Conservation (phyloP, 805 yeast species). For the Yamadazyma phyllophila region DNA sequence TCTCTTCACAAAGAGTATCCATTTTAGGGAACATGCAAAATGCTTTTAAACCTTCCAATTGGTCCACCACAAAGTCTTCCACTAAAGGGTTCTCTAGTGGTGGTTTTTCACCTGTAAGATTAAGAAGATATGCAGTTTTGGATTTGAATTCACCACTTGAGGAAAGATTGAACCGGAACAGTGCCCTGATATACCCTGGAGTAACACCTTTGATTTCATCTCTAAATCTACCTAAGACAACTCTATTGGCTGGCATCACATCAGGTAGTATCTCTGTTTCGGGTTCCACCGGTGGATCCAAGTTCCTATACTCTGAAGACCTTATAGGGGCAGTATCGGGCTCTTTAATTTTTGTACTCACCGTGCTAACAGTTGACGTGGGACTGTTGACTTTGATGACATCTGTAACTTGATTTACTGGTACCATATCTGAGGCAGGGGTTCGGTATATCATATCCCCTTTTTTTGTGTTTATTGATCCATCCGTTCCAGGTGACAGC, state of each 20-base stretch:
- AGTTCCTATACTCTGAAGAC: background rate
- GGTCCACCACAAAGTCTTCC: background rate
- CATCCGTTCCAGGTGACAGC: too few relatives aligned
- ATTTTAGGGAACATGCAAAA: background rate
- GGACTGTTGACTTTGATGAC: background rate
- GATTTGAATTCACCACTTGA: background rate
- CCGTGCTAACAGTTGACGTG: background rate
- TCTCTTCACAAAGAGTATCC: background rate
- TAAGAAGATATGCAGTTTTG: background rate
- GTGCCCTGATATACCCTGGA: background rate
- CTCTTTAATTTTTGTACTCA: background rate
- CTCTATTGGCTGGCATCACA: background rate
- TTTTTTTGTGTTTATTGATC: too few relatives aligned
- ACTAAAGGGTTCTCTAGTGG: background rate
- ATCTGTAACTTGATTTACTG: background rate
- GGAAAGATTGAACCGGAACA: conserved; percentile 1
- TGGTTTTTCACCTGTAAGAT: background rate
- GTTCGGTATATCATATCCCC: too few relatives aligned
- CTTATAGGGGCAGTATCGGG: background rate
- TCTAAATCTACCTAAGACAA: background rate
- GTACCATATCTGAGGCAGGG: too few relatives aligned
- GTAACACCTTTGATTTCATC: conserved; percentile 1
- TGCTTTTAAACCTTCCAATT: conserved; percentile 1
- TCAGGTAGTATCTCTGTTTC: background rate
- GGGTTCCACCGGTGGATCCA: background rate